Evolutionary conservation across 441 rosid species (phyloP).

Genomic region (Corymbia citriodora): DNA sequence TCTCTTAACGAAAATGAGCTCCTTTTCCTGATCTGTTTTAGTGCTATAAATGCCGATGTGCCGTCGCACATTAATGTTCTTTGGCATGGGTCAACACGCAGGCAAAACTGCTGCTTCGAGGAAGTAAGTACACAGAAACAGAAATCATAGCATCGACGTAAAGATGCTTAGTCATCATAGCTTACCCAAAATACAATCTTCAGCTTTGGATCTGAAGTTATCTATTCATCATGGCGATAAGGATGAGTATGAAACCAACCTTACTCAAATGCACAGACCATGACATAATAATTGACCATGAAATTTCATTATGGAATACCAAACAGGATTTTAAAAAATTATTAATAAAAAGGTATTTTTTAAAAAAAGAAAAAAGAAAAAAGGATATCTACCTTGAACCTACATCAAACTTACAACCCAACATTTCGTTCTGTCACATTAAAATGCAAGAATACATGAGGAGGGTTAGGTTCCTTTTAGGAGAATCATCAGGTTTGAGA

Average conservation of each 20-base stretch:
- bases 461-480: not conserved
- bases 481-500: not conserved
- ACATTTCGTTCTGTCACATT: not conserved
- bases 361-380: not conserved
- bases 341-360: not conserved
- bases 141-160: not conserved
- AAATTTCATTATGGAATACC: not conserved
- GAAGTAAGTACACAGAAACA: not conserved
- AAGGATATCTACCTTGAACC: not conserved
- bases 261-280: not conserved
- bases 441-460: not conserved
- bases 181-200: not conserved
- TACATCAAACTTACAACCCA: not conserved
- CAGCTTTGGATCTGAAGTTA: not conserved
- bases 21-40: not conserved
- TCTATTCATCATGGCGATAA: not conserved
- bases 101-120: not conserved
- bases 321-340: not conserved
- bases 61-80: not conserved
- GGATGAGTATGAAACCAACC: not conserved
- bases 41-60: not conserved
- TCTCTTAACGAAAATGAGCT: not conserved
- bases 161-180: not conserved
- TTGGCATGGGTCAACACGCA: not conserved
- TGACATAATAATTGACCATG: not conserved